Conservation (phyloP, 768 basidiomycete species). For the Sarcodon sp. region DNA sequence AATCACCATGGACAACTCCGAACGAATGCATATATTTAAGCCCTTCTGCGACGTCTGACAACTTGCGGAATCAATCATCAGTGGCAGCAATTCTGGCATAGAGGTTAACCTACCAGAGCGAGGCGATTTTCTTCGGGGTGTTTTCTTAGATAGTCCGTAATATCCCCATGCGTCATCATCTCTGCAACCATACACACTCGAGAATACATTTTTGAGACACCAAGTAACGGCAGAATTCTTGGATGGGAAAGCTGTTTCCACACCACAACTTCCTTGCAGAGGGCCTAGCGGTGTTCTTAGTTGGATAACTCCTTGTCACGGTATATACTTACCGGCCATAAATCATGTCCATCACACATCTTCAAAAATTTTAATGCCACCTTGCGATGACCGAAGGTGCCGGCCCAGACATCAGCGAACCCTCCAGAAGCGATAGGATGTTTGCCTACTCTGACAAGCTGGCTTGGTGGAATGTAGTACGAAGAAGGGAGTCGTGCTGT, state of each 20-base stretch:
- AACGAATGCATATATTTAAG: background rate
- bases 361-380: slow-evolving; percentile 1
- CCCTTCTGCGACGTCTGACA: background rate
- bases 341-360: background rate
- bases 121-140: background rate
- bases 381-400: background rate
- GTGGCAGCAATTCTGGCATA: no score
- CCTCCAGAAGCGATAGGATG: slow-evolving; percentile 3
- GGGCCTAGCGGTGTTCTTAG: background rate
- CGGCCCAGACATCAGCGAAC: slow-evolving; percentile 6
- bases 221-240: slow-evolving; percentile 7
- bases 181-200: slow-evolving; percentile 7
- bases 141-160: background rate
- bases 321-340: no score
- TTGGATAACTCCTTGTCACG: background rate
- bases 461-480: background rate
- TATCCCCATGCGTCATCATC: slow-evolving; percentile 4
- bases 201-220: background rate
- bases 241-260: slow-evolving; percentile 9
- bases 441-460: background rate
- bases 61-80: no score
- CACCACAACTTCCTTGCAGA: slow-evolving; percentile 5
- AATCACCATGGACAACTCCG: background rate
- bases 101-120: background rate
- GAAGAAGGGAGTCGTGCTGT: background rate